A percentile compares a stretch with the other conserved stretches of the same genome.
These are phyloP conservation scores for Monosporascus sp. DNA, from an alignment of 2,329 filamentous ascomycete species.

Conservation along the genomic window DNA sequence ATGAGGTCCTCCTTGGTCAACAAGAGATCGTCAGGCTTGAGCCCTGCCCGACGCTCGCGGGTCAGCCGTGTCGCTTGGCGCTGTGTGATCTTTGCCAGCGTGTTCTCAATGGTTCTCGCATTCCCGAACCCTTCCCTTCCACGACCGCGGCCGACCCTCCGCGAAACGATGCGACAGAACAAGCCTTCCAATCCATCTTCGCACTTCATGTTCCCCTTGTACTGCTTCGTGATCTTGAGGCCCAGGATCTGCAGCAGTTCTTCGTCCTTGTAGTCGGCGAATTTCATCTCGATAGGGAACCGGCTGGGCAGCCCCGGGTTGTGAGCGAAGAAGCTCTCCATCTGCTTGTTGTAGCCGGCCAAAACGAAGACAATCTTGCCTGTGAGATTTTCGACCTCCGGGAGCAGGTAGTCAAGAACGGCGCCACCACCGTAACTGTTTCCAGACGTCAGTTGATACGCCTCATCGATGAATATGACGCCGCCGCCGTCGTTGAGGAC, in stretches of 20 bases:
- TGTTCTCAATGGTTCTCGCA: conserved; percentile 63
- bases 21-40: conserved; percentile 48
- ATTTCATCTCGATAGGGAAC: conserved; percentile 61
- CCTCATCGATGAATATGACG: conserved; percentile 73
- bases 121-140: conserved; percentile 68
- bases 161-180: conserved; percentile 57
- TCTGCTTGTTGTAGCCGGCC: conserved; percentile 67
- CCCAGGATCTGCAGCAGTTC: conserved; percentile 61
- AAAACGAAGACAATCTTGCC: conserved; percentile 69
- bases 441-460: conserved; percentile 64
- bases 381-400: conserved; percentile 66
- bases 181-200: conserved; percentile 56
- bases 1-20: conserved; percentile 65
- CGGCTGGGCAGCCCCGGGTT: conserved; percentile 68
- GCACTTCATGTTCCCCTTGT: conserved; percentile 48
- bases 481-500: conserved; percentile 58
- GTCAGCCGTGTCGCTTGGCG: conserved; percentile 55
- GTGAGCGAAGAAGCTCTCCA: conserved; percentile 72
- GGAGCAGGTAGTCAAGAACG: conserved; percentile 66
- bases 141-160: conserved; percentile 56
- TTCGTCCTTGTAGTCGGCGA: conserved; percentile 62
- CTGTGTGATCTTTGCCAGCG: conserved; percentile 44
- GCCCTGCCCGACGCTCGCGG: conserved; percentile 36
- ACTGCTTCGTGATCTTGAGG: conserved; percentile 49
- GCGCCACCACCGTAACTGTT: conserved; percentile 52